phyloP scores from a whole-genome alignment of 2,329 filamentous ascomycete species.

The Orbilia blumenaviensis region DNA sequence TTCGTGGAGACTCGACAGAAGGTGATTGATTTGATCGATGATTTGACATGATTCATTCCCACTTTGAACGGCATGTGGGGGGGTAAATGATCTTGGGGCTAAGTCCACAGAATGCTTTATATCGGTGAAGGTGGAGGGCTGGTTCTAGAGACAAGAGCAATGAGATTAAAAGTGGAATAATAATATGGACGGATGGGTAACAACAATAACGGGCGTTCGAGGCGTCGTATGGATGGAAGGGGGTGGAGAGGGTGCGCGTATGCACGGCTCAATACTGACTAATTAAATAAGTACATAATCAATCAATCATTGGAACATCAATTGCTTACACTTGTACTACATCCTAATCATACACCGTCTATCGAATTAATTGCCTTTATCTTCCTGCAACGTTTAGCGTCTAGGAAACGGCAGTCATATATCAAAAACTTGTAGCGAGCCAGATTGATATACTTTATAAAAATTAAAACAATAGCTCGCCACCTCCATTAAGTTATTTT shows the following conservation, averaged over 20 bases:
- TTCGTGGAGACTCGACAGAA: slow-evolving; percentile 30
- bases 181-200: no score
- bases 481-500: no score
- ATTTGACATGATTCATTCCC: slow-evolving; percentile 45
- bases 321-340: no score
- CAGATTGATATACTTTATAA: background rate
- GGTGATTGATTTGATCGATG: slow-evolving; percentile 55
- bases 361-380: background rate
- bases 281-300: no score
- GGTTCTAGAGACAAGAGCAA: background rate
- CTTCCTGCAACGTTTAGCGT: slow-evolving; percentile 9
- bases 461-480: background rate
- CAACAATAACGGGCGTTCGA: background rate
- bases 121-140: no score
- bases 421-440: background rate
- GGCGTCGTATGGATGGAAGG: no score
- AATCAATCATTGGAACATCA: no score
- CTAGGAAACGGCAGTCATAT: background rate
- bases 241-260: background rate
- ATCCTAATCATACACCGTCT: no score
- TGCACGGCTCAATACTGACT: no score
- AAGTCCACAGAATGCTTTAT: no score
- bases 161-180: background rate
- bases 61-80: no score
- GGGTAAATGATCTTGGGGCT: no score